Percentiles rank a stretch among this genome's conserved stretches.
Evolutionary conservation across 2,329 filamentous ascomycete species (phyloP).

Genomic region (Canariomyces notabilis): DNA sequence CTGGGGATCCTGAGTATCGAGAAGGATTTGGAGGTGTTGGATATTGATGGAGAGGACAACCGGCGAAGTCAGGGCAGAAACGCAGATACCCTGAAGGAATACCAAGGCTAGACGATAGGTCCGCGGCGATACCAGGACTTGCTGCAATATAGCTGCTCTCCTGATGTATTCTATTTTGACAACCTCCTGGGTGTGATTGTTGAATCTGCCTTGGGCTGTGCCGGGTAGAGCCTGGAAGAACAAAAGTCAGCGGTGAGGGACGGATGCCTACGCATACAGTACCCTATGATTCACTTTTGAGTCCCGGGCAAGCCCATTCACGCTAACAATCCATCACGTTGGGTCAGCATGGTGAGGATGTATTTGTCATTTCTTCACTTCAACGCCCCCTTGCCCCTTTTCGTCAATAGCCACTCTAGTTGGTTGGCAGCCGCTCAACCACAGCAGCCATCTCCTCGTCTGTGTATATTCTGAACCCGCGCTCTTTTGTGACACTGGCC

Average conservation of each 20-base stretch:
- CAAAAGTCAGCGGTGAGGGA: too few relatives aligned
- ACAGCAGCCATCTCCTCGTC: slow-evolving; percentile 96
- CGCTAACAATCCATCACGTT: not conserved
- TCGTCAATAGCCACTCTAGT: slow-evolving; percentile 37
- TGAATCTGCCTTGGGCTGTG: too few relatives aligned
- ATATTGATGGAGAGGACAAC: slow-evolving; percentile 38
- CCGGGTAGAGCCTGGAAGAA: too few relatives aligned
- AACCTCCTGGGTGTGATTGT: too few relatives aligned
- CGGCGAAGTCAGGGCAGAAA: not conserved
- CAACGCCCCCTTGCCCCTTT: not conserved
- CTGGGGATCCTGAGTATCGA: slow-evolving; percentile 76
- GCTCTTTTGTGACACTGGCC: slow-evolving; percentile 95
- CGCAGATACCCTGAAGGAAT: not conserved
- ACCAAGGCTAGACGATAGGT: not conserved
- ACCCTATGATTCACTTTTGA: too few relatives aligned
- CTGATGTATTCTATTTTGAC: too few relatives aligned
- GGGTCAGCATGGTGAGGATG: not conserved
- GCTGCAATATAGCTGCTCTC: too few relatives aligned
- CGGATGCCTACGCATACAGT: too few relatives aligned
- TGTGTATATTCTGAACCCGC: slow-evolving; percentile 96
- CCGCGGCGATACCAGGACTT: too few relatives aligned
- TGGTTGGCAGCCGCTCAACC: slow-evolving; percentile 73
- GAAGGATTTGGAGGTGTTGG: slow-evolving; percentile 63
- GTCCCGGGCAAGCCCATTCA: too few relatives aligned
- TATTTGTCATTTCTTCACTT: not conserved